phyloP scores from a whole-genome alignment of 257 asterid genomes.

The Solanum bukasovii region DNA sequence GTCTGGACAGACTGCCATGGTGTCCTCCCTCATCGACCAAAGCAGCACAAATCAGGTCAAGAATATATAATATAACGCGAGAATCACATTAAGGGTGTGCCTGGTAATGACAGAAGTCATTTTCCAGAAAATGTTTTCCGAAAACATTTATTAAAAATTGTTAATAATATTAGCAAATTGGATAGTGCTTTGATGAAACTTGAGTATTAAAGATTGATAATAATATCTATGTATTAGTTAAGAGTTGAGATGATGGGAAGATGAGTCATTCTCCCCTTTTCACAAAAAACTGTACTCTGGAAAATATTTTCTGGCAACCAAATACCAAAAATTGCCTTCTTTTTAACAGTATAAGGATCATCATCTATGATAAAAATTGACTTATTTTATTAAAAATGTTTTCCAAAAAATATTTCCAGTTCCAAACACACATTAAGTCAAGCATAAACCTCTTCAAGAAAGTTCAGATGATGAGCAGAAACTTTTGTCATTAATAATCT shows the following conservation, averaged over 20 bases:
- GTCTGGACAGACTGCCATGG: background rate
- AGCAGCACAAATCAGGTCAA: background rate
- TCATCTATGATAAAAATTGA: background rate
- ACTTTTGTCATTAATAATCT: background rate
- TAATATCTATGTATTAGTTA: background rate
- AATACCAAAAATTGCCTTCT: background rate
- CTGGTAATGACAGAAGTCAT: background rate
- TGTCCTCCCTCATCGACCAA: background rate
- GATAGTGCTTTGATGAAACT: background rate
- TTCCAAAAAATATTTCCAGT: background rate
- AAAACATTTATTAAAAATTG: background rate
- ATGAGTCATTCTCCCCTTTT: background rate
- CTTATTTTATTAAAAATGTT: background rate
- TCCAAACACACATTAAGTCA: background rate
- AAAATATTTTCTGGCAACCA: background rate
- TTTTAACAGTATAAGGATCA: background rate
- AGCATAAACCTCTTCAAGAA: background rate
- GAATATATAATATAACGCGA: background rate
- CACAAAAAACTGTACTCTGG: background rate
- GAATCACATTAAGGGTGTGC: background rate
- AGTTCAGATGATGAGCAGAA: background rate
- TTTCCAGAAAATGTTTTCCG: background rate
- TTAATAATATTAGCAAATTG: background rate
- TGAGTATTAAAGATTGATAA: background rate
- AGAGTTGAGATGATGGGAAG: background rate